Evolutionary conservation across 106 monocot genomes (phyloP).

Genomic region (Iris macrosiphon): DNA sequence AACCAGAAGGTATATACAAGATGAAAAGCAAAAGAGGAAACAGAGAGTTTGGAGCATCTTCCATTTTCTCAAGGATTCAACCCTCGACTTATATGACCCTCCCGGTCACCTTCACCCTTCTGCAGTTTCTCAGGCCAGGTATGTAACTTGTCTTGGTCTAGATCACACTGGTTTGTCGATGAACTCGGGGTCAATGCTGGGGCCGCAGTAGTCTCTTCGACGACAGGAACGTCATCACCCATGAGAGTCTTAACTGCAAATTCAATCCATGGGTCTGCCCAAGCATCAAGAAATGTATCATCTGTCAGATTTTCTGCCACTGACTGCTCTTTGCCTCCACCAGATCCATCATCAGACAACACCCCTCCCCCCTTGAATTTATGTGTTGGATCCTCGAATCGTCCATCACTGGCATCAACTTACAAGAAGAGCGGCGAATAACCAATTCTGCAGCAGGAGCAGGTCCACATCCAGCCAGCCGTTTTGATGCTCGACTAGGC

Average conservation of each 20-base stretch:
- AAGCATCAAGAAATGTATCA: not conserved
- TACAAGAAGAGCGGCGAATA: not conserved
- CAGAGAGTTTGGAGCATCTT: too few species aligned
- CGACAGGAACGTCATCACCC: conserved; percentile 1
- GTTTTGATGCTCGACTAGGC: conserved; percentile 10
- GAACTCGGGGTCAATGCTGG: not conserved
- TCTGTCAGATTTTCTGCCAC: not conserved
- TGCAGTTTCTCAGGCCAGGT: not conserved
- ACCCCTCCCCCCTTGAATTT: too few species aligned
- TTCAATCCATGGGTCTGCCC: conserved; percentile 4
- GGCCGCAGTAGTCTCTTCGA: not conserved
- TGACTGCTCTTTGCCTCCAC: not conserved
- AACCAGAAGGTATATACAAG: too few species aligned
- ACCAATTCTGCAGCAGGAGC: not conserved
- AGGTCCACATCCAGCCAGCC: conserved; percentile 13
- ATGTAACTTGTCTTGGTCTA: not conserved
- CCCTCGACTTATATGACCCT: too few species aligned
- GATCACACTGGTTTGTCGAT: not conserved
- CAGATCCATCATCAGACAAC: too few species aligned
- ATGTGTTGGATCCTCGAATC: not conserved
- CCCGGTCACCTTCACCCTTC: too few species aligned
- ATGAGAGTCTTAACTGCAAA: conserved; percentile 7
- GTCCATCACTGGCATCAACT: too few species aligned
- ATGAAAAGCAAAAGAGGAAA: too few species aligned
- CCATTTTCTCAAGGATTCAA: too few species aligned